Evolutionary conservation across 805 yeast genomes (phyloP).

Genomic region (Vanderwaltozyma yarrowii): DNA sequence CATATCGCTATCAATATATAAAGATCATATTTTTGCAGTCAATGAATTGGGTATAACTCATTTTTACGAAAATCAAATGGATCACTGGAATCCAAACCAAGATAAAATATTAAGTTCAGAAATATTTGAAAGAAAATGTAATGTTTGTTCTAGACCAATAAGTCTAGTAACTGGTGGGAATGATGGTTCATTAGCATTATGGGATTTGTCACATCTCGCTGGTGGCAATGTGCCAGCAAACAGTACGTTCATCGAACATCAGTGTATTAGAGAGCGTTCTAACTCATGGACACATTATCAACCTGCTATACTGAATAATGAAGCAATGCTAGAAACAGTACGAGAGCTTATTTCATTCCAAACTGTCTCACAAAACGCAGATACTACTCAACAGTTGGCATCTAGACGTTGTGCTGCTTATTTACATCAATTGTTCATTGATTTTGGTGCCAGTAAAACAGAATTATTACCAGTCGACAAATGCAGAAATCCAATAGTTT

Average conservation of each 20-base stretch:
- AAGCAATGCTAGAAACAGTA: slow-evolving; percentile 53
- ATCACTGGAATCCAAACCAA: slow-evolving; percentile 43
- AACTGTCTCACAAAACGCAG: slow-evolving; percentile 70
- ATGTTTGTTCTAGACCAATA: slow-evolving; percentile 23
- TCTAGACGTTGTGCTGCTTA: slow-evolving; percentile 81
- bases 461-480: slow-evolving; percentile 60
- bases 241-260: slow-evolving; percentile 2
- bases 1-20: slow-evolving; percentile 33
- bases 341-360: slow-evolving; percentile 53
- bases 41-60: slow-evolving; percentile 37
- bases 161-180: slow-evolving; percentile 59
- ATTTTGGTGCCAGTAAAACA: slow-evolving; percentile 60
- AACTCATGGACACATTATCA: slow-evolving; percentile 7
- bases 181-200: slow-evolving; percentile 57
- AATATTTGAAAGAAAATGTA: slow-evolving; percentile 30
- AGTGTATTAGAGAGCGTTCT: not conserved
- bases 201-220: slow-evolving; percentile 37
- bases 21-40: slow-evolving; percentile 25
- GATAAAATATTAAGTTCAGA: slow-evolving; percentile 51
- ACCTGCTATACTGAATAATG: slow-evolving; percentile 36
- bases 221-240: too few species aligned
- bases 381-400: slow-evolving; percentile 46
- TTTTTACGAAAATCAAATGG: slow-evolving; percentile 34
- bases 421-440: slow-evolving; percentile 48
- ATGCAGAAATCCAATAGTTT: slow-evolving; percentile 74